Conservation (phyloP, 805 yeast species). For the Pichia deserticola region DNA sequence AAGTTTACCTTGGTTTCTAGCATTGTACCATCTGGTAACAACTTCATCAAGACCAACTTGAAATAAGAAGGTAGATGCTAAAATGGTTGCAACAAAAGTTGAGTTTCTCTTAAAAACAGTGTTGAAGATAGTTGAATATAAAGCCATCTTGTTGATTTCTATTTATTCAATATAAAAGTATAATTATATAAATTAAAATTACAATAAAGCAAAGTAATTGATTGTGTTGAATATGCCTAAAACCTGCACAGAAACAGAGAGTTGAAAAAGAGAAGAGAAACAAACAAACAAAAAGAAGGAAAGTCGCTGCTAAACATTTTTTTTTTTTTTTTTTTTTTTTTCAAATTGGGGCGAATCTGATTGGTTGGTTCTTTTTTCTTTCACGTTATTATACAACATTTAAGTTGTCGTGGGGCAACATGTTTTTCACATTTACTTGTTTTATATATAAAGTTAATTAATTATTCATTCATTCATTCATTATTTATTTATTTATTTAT, state of each 20-base stretch:
- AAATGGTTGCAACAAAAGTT: constrained; percentile 72
- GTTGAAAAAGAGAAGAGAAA: too few species aligned
- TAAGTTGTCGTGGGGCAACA: background rate
- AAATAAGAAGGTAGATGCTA: constrained; percentile 80
- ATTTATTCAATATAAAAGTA: background rate
- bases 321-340: too few species aligned
- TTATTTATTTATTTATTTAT: background rate
- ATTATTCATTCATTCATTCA: background rate
- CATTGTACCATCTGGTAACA: constrained; percentile 63
- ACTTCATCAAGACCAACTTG: constrained; percentile 67
- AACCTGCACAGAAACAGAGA: too few species aligned
- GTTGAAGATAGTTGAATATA: constrained; percentile 49
- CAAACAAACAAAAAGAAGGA: too few species aligned
- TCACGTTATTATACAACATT: background rate
- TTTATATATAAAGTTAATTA: too few species aligned
- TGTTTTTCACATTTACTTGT: too few species aligned
- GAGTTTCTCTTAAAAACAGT: constrained; percentile 84
- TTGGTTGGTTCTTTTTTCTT: too few species aligned
- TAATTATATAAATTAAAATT: too few species aligned
- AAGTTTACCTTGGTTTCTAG: constrained; percentile 77
- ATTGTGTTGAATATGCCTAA: too few species aligned
- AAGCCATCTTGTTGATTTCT: background rate
- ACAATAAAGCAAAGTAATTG: too few species aligned
- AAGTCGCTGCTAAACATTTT: too few species aligned
- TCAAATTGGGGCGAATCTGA: too few species aligned